Evolutionary conservation across 805 yeast species (phyloP).

Genomic region (Cyberlindnera mrakii): DNA sequence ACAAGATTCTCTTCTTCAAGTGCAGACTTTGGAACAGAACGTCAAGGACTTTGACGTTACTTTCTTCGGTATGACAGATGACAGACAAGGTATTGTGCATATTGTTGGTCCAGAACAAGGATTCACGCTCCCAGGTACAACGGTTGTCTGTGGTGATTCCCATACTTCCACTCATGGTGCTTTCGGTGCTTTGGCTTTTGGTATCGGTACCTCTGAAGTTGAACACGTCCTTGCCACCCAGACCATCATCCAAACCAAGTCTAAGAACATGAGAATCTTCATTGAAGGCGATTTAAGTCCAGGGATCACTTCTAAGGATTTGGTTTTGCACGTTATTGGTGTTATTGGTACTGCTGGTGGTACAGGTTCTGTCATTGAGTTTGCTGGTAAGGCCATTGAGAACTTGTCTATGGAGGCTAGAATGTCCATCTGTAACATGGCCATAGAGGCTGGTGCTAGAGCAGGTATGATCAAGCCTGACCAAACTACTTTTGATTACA

Average conservation of each 20-base stretch:
- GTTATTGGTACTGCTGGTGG: slow-evolving; percentile 99
- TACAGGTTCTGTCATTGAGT: slow-evolving; percentile 94
- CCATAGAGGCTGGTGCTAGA: slow-evolving; percentile 98
- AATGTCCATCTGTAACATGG: slow-evolving; percentile 99
- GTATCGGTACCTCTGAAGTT: slow-evolving; percentile 98
- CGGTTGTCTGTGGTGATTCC: slow-evolving; percentile 98
- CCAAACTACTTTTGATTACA: slow-evolving; percentile 77
- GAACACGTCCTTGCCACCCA: slow-evolving; percentile 99
- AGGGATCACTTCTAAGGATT: slow-evolving; percentile 94
- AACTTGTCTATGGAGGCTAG: slow-evolving; percentile 92
- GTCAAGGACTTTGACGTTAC: slow-evolving; percentile 86
- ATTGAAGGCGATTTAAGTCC: slow-evolving; percentile 79
- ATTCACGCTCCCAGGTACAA: slow-evolving; percentile 95
- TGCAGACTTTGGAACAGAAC: slow-evolving; percentile 85
- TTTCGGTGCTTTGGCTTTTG: slow-evolving; percentile 94
- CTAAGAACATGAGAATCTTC: slow-evolving; percentile 89
- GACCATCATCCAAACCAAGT: slow-evolving; percentile 88
- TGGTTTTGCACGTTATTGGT: slow-evolving; percentile 91
- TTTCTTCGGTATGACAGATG: slow-evolving; percentile 90
- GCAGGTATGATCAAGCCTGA: slow-evolving; percentile 99
- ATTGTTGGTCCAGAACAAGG: slow-evolving; percentile 99
- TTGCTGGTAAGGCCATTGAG: slow-evolving; percentile 92
- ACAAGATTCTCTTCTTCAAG: slow-evolving; percentile 89
- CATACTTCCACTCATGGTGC: slow-evolving; percentile 99
- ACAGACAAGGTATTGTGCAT: slow-evolving; percentile 97